Percentiles rank a stretch among this genome's conserved stretches.
Conservation (phyloP, 331 rosid genomes). For the Quercus lobata region DNA sequence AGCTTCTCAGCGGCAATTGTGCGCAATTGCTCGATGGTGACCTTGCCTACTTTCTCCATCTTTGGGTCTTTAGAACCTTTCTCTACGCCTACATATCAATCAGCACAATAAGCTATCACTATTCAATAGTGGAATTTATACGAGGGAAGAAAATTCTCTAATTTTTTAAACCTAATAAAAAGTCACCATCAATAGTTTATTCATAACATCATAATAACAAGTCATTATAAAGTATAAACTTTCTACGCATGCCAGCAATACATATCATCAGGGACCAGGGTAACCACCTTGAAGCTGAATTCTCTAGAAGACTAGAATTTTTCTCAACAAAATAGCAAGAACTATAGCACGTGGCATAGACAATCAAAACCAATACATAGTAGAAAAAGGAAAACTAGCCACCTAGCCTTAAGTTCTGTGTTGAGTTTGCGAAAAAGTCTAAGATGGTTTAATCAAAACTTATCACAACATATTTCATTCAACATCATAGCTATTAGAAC, state of each 20-base stretch:
- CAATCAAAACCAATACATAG: neutral
- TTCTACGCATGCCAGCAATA: neutral
- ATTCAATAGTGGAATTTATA: neutral
- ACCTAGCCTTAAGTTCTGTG: neutral
- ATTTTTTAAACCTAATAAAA: neutral
- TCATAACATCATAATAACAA: neutral
- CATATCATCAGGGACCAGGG: neutral
- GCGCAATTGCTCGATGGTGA: slow-evolving; percentile 83
- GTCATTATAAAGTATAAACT: neutral
- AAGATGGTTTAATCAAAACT: neutral
- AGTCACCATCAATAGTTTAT: neutral
- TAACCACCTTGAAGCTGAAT: neutral
- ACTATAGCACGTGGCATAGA: neutral
- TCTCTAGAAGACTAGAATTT: neutral
- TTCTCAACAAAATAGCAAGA: neutral
- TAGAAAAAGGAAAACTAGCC: neutral
- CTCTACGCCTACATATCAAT: slow-evolving; percentile 63
- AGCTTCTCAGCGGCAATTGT: slow-evolving; percentile 81
- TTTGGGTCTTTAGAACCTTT: slow-evolving; percentile 92
- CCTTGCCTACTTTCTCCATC: slow-evolving; percentile 71
- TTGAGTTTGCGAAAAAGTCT: neutral
- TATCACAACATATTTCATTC: neutral
- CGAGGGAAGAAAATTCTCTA: neutral
- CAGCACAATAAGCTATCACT: neutral
- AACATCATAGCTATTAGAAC: neutral